phyloP scores from a whole-genome alignment of 768 basidiomycete genomes.

The Mycena rosella region DNA sequence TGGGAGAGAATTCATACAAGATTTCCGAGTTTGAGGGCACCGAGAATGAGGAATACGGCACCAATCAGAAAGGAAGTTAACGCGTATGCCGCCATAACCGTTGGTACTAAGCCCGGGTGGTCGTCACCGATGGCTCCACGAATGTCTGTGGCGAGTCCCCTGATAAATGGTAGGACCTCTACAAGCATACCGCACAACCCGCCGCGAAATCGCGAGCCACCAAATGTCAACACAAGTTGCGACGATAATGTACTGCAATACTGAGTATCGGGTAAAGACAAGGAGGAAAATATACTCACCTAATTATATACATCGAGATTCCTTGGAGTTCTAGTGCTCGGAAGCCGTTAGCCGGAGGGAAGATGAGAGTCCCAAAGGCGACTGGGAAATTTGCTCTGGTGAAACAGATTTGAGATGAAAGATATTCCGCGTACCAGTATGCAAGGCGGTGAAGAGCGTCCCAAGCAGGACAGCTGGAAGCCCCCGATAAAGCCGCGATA shows the following conservation, averaged over 20 bases:
- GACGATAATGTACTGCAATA: conserved; percentile 35
- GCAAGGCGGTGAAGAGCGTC: conserved; percentile 34
- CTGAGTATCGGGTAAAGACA: neutral
- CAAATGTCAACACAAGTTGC: conserved; percentile 39
- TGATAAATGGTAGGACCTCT: conserved; percentile 42
- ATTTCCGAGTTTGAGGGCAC: conserved; percentile 37
- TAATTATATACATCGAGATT: conserved; percentile 42
- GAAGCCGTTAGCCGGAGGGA: conserved; percentile 35
- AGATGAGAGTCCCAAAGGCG: neutral
- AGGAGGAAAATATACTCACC: too few species aligned
- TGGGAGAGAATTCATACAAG: conserved; percentile 21
- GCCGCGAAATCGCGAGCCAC: conserved; percentile 42
- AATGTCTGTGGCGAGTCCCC: conserved; percentile 38
- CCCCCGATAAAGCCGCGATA: conserved; percentile 37
- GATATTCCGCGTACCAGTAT: too few species aligned
- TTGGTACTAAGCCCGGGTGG: conserved; percentile 42
- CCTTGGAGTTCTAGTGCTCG: conserved; percentile 39
- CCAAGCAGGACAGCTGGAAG: conserved; percentile 40
- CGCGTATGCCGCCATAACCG: conserved; percentile 43
- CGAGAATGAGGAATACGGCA: conserved; percentile 37
- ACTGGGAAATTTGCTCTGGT: too few species aligned
- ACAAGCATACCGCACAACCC: conserved; percentile 41
- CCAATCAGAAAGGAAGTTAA: conserved; percentile 40
- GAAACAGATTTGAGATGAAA: too few species aligned
- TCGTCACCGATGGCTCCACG: conserved; percentile 36